Evolutionary conservation across 2,329 filamentous ascomycete species (phyloP).

Genomic region (Aspergillus puulaauensis): DNA sequence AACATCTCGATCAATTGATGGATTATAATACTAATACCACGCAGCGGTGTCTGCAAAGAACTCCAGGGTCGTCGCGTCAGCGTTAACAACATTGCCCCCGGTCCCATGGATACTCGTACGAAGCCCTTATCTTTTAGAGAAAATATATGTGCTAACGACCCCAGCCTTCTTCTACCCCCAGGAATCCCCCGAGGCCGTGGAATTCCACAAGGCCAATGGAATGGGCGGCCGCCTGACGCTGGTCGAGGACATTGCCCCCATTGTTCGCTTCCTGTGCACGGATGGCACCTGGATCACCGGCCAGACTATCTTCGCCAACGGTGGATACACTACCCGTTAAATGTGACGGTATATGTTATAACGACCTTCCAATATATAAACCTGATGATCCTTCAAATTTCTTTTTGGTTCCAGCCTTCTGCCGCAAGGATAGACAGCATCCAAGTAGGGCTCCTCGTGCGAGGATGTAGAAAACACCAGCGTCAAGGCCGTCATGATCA

Average conservation of each 20-base stretch:
- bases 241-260: constrained; percentile 47
- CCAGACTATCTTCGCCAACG: constrained; percentile 52
- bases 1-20: not conserved
- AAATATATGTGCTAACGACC: not conserved
- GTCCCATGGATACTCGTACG: constrained; percentile 55
- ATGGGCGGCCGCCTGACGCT: constrained; percentile 45
- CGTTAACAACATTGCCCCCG: constrained; percentile 54
- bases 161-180: constrained; percentile 48
- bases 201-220: constrained; percentile 47
- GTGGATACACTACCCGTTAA: constrained; percentile 49
- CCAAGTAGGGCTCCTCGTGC: not conserved
- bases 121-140: not conserved
- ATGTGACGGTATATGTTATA: not conserved
- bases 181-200: constrained; percentile 44
- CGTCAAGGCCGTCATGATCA: too few relatives aligned
- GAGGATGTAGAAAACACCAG: not conserved
- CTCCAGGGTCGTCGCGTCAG: constrained; percentile 52
- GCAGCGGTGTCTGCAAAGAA: constrained; percentile 53
- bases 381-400: not conserved
- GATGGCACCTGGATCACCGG: constrained; percentile 49
- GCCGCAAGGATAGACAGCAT: not conserved
- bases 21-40: not conserved
- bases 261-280: constrained; percentile 46
- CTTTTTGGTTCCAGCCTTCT: not conserved
- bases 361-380: not conserved